Conservation (phyloP, 140 eudicot genomes). For the Anethum foeniculum region DNA sequence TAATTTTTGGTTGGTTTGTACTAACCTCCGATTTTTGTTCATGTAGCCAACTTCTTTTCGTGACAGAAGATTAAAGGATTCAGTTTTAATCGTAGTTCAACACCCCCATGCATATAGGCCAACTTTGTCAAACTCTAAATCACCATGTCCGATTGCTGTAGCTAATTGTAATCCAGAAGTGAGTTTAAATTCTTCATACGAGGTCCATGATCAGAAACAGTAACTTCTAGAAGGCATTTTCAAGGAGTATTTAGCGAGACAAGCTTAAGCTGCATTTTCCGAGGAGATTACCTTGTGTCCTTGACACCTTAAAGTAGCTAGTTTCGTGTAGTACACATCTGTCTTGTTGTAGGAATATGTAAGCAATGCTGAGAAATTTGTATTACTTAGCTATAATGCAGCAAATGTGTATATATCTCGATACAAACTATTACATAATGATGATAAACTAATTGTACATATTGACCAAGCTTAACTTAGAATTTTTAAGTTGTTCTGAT, state of each 20-base stretch:
- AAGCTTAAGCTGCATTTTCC: neutral
- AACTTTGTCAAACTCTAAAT: constrained; percentile 16
- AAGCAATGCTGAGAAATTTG: neutral
- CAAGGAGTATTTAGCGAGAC: neutral
- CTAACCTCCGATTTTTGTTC: constrained; percentile 8
- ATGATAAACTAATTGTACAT: constrained; percentile 22
- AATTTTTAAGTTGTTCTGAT: neutral
- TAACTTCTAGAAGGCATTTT: neutral
- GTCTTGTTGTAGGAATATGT: constrained; percentile 8
- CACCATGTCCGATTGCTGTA: constrained; percentile 13
- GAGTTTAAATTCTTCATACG: neutral
- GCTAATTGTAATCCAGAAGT: constrained; percentile 19
- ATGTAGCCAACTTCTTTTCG: constrained; percentile 53
- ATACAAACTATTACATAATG: neutral
- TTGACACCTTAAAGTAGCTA: neutral
- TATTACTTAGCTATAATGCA: constrained; percentile 9
- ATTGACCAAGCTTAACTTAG: neutral
- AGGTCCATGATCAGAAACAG: constrained; percentile 3
- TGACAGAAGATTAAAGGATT: constrained; percentile 40
- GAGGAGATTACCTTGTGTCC: neutral
- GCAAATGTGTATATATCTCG: neutral
- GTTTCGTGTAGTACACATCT: neutral
- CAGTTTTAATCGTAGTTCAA: constrained; percentile 64
- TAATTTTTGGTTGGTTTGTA: neutral
- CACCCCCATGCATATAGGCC: constrained; percentile 54